Evolutionary conservation across 306 rosid species (phyloP), one percentile per base, ranked within the genome.

Genomic region (Castanopsis chinensis): DNA sequence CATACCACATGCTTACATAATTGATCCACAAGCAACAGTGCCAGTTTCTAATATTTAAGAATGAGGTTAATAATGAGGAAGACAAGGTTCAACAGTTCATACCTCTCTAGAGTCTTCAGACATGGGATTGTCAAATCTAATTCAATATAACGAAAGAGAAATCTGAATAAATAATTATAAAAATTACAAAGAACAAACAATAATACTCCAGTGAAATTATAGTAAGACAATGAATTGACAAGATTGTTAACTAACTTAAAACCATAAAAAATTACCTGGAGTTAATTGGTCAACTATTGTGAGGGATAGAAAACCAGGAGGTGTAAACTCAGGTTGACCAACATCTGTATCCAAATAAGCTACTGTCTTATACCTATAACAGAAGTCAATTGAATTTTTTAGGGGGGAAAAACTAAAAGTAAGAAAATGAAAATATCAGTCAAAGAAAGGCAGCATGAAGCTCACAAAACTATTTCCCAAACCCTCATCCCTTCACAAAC

Each of bases 301-400:
- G 27, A 95, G 88, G 54, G 97, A 95, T 2, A 95, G 67, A 88
- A 92, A 84, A 56, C 91, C 98, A 41, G 98, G 96, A 83, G 97
- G 92, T 76, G 96, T 90, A 74, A 95, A 95, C 91, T 89, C 98
- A 18, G 99, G 88, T 82, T 95, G 99, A 74, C 99, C 99, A 41
- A 92, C 98, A 84, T 94, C 98, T 20, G 97, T 89, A 79, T 94
- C 97, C 18, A 94, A 79, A 85, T 90, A 95, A 74, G 87, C 94
- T 37, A 93, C 99, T 84, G 79, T 89, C 41, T 25, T 77, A 60
- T 81, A 84, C 83, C 96, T 87, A 82, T 41, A 85, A 75, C 15
- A 61, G 4, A 69, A 60, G 51, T 3, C 37, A 45, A 8, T 37
- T 28, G 1, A 45, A 13, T 11, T 10, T 4, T 49, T 49, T 49